A percentile compares a stretch with the other conserved stretches of the same genome.
These are phyloP conservation scores for Eucalyptus shirleyi DNA, from an alignment of 345 rosid species.

Conservation along the genomic window DNA sequence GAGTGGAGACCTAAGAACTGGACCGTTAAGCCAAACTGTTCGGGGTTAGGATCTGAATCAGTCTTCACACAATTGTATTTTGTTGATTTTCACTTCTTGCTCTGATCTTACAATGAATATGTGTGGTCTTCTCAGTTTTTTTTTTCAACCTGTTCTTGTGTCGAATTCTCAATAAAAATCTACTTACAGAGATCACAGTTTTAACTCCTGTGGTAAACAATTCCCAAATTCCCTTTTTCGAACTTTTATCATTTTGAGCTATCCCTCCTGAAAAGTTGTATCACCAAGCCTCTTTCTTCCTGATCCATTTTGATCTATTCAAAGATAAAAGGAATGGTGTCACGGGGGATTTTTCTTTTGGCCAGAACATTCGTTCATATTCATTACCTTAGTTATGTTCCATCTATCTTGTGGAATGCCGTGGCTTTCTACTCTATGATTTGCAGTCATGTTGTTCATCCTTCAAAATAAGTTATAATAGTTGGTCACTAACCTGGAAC, in stretches of 20 bases:
- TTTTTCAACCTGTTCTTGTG: background rate
- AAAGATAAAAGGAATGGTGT: background rate
- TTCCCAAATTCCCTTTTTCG: background rate
- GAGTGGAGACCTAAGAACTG: background rate
- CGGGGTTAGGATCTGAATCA: background rate
- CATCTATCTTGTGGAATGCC: background rate
- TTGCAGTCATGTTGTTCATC: background rate
- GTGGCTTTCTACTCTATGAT: background rate
- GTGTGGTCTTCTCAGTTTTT: background rate
- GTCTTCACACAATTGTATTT: background rate
- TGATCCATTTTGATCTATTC: background rate
- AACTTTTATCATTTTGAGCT: background rate
- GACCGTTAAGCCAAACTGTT: background rate
- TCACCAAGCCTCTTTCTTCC: background rate
- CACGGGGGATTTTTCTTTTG: background rate
- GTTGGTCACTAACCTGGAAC: background rate
- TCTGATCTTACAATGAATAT: background rate
- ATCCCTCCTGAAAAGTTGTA: background rate
- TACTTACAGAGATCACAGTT: background rate
- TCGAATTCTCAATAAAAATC: background rate
- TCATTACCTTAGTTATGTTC: background rate
- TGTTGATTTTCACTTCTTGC: background rate
- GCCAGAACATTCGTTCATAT: background rate
- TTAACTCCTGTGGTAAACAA: background rate
- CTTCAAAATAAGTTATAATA: background rate